Conservation (phyloP, 495 filamentous ascomycete genomes). For the Penicillium macrosclerotiorum region DNA sequence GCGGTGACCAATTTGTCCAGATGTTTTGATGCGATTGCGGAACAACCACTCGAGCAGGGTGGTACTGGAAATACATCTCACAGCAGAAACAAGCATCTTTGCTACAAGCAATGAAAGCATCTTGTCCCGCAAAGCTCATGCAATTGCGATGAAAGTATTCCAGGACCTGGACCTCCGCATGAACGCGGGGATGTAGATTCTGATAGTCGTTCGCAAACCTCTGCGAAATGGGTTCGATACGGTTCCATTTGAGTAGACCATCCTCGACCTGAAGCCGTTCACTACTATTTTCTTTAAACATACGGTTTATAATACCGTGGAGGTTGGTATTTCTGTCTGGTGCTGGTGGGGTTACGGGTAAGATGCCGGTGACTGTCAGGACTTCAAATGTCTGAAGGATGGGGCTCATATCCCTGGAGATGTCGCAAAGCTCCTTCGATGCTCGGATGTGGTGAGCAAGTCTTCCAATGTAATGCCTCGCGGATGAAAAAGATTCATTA, state of each 20-base stretch:
- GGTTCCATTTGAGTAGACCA: neutral
- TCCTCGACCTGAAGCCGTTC: neutral
- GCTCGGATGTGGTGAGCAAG: constrained; percentile 1
- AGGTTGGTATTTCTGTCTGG: neutral
- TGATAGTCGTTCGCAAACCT: neutral
- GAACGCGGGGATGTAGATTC: neutral
- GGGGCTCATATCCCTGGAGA: neutral
- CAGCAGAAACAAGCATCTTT: constrained; percentile 4
- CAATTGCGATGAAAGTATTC: neutral
- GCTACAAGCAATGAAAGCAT: constrained; percentile 4
- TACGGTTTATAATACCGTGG: neutral
- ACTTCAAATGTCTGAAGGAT: neutral
- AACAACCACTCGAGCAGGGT: neutral
- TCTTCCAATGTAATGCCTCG: neutral
- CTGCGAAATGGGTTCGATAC: neutral
- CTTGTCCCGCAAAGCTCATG: neutral
- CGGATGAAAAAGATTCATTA: neutral
- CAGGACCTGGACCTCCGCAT: neutral
- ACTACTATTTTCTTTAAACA: neutral
- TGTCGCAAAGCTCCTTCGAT: neutral
- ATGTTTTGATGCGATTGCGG: constrained; percentile 1
- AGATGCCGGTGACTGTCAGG: neutral
- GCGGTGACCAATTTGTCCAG: neutral
- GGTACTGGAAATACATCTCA: constrained; percentile 5
- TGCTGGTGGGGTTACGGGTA: neutral